phyloP scores from a whole-genome alignment of 768 basidiomycete species.

The Amanita subjunquillea region DNA sequence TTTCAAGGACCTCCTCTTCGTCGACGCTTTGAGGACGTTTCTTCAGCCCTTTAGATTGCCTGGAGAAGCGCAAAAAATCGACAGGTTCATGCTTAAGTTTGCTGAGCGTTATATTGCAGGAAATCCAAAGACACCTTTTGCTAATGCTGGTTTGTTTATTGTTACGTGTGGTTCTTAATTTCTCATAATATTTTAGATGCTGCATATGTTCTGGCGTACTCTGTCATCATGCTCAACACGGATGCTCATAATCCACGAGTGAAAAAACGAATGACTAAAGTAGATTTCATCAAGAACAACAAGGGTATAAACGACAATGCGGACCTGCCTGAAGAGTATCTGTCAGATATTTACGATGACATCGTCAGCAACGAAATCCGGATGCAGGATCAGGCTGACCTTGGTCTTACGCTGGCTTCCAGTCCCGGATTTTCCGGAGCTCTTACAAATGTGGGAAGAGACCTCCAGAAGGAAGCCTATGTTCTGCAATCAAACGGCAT shows the following conservation, averaged over 20 bases:
- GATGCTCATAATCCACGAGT: conserved; percentile 94
- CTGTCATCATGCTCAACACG: conserved; percentile 92
- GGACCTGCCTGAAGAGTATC: conserved; percentile 80
- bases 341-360: conserved; percentile 78
- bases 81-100: conserved; percentile 98
- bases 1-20: conserved; percentile 71
- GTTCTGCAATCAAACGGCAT: conserved; percentile 93
- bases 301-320: conserved; percentile 89
- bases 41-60: conserved; percentile 95
- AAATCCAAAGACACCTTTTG: conserved; percentile 77
- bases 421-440: conserved; percentile 74
- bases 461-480: conserved; percentile 94
- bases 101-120: conserved; percentile 92
- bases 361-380: conserved; percentile 89
- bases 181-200: conserved; percentile 45
- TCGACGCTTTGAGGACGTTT: conserved; percentile 84
- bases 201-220: conserved; percentile 92
- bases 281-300: conserved; percentile 90
- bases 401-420: conserved; percentile 29
- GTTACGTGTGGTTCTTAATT: neutral
- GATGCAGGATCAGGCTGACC: conserved; percentile 96
- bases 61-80: conserved; percentile 97
- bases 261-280: conserved; percentile 89
- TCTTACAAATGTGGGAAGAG: conserved; percentile 83
- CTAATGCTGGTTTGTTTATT: conserved; percentile 62